These are phyloP conservation scores for Phtheirospermum japonicum DNA, from an alignment of 257 asterid genomes.

Conservation along the genomic window DNA sequence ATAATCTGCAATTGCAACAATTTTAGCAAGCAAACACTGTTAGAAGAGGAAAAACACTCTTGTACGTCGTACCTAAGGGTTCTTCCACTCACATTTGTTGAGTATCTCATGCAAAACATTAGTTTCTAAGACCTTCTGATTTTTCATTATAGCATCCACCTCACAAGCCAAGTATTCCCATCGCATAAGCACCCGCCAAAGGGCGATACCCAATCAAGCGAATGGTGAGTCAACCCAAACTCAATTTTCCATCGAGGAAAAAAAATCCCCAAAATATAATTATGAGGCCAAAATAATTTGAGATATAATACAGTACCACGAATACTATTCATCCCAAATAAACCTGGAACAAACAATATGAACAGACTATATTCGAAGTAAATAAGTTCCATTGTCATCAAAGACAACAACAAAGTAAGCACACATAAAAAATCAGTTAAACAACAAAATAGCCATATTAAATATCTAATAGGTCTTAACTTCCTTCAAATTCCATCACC, in stretches of 20 bases:
- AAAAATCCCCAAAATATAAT: neutral
- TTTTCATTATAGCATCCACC: too few relatives aligned
- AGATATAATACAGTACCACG: neutral
- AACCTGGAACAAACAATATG: conserved; percentile 2
- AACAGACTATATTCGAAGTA: neutral
- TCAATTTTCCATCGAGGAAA: neutral
- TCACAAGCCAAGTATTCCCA: too few relatives aligned
- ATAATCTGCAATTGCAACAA: too few relatives aligned
- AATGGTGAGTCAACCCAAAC: neutral
- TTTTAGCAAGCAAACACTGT: too few relatives aligned
- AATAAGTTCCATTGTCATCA: neutral
- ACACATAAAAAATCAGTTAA: neutral
- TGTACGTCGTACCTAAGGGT: too few relatives aligned
- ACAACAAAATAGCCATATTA: neutral
- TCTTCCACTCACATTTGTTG: too few relatives aligned
- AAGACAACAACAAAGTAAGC: neutral
- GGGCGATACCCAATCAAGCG: neutral
- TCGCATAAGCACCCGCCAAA: neutral
- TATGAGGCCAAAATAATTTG: neutral
- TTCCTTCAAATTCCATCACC: conserved; percentile 18
- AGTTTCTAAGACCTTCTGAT: too few relatives aligned
- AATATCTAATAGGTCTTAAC: neutral
- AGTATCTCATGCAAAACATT: too few relatives aligned
- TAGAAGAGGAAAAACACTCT: too few relatives aligned
- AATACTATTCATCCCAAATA: neutral